Conservation (phyloP, 164 flowering plant species). For the Hamamelis virginiana region DNA sequence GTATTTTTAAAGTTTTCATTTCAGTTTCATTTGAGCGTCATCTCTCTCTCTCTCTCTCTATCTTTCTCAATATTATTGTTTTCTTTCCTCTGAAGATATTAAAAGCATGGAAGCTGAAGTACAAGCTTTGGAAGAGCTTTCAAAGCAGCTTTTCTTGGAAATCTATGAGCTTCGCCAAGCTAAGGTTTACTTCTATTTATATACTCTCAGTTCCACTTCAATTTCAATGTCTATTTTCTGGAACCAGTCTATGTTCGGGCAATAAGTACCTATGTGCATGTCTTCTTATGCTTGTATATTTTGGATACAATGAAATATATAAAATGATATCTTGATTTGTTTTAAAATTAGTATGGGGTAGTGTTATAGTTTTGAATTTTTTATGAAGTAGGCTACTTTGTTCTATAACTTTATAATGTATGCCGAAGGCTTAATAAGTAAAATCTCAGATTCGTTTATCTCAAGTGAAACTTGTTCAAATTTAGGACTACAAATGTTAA, state of each 20-base stretch:
- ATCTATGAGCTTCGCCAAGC: slow-evolving; percentile 97
- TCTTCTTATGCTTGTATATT: background rate
- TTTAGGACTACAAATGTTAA: too few species aligned
- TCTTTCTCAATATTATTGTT: background rate
- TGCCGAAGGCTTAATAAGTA: too few species aligned
- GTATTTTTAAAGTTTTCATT: too few species aligned
- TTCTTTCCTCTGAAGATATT: slow-evolving; percentile 51
- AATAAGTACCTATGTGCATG: background rate
- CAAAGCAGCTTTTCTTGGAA: slow-evolving; percentile 91
- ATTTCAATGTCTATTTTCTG: background rate
- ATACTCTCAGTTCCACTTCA: background rate
- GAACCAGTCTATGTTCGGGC: background rate
- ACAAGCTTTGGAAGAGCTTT: slow-evolving; percentile 88
- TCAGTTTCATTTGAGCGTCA: too few species aligned
- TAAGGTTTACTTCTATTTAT: slow-evolving; percentile 49
- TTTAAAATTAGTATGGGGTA: background rate
- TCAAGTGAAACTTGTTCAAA: background rate
- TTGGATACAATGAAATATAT: too few species aligned
- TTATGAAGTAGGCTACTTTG: too few species aligned
- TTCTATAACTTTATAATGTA: too few species aligned
- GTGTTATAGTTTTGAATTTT: too few species aligned
- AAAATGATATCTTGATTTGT: background rate
- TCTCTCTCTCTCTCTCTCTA: too few species aligned
- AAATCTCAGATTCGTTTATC: background rate
- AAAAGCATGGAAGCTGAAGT: slow-evolving; percentile 91